A percentile compares a stretch with the other conserved stretches of the same genome.
These are phyloP conservation scores for Letharia lupina DNA, from an alignment of 495 filamentous ascomycete species.

Conservation along the genomic window DNA sequence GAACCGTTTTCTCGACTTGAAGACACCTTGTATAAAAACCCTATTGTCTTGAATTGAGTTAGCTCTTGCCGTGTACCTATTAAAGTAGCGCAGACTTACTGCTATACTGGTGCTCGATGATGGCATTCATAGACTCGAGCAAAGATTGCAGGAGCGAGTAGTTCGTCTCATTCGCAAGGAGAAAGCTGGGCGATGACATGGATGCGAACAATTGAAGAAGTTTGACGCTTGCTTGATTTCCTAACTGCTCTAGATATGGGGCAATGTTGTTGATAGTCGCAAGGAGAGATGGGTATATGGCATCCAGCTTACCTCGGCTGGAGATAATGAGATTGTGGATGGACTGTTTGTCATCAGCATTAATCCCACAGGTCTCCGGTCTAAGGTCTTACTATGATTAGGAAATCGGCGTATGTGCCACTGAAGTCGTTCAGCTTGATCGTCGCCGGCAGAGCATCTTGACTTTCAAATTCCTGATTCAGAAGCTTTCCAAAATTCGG, in stretches of 20 bases:
- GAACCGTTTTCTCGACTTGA: slow-evolving; percentile 74
- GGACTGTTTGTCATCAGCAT: slow-evolving; percentile 52
- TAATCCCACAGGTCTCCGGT: not conserved
- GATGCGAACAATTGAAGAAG: slow-evolving; percentile 82
- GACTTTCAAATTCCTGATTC: slow-evolving; percentile 81
- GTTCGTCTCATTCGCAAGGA: slow-evolving; percentile 93
- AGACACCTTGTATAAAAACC: slow-evolving; percentile 70
- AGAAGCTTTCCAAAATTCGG: slow-evolving; percentile 82
- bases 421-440: slow-evolving; percentile 77
- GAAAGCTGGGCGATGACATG: slow-evolving; percentile 90
- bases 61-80: slow-evolving; percentile 15
- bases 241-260: slow-evolving; percentile 69
- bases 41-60: slow-evolving; percentile 56
- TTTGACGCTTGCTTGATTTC: slow-evolving; percentile 66
- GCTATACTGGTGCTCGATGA: slow-evolving; percentile 84
- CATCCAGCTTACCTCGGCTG: slow-evolving; percentile 83
- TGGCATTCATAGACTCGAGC: slow-evolving; percentile 83
- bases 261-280: slow-evolving; percentile 91
- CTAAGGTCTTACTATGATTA: slow-evolving; percentile 64
- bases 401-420: slow-evolving; percentile 87
- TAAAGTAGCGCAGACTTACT: slow-evolving; percentile 43
- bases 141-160: slow-evolving; percentile 73
- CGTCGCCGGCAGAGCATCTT: slow-evolving; percentile 73
- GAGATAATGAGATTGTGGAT: slow-evolving; percentile 87
- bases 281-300: slow-evolving; percentile 86